Percentiles rank a stretch among this genome's conserved stretches.
These are phyloP conservation scores for Cynanchum wilfordii DNA, from an alignment of 257 asterid genomes.

Conservation along the genomic window DNA sequence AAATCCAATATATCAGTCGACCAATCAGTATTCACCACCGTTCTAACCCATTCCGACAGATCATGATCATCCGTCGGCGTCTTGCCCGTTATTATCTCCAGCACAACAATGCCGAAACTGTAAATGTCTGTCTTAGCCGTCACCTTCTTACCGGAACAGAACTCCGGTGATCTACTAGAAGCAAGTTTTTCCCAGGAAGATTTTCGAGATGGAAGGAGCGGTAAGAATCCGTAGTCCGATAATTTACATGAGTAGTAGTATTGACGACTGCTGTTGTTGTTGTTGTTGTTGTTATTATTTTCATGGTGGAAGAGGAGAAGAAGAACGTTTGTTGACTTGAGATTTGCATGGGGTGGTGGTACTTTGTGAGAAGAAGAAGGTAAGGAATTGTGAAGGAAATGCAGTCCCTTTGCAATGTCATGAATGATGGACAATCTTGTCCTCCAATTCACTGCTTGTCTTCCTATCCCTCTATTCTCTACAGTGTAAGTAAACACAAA, in stretches of 20 bases:
- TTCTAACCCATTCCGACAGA: conserved; percentile 59
- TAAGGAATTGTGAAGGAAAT: conserved; percentile 40
- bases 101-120: conserved; percentile 56
- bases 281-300: no score
- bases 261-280: neutral
- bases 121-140: conserved; percentile 56
- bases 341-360: conserved; percentile 70
- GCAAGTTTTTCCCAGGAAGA: conserved; percentile 28
- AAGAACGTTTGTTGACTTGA: conserved; percentile 56
- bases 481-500: no score
- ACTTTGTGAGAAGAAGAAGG: conserved; percentile 35
- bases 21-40: conserved; percentile 52
- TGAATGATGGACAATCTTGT: conserved; percentile 48
- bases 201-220: conserved; percentile 32
- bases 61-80: conserved; percentile 27
- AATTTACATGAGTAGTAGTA: conserved; percentile 32
- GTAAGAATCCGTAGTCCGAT: conserved; percentile 55
- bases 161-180: conserved; percentile 50
- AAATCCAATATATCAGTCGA: conserved; percentile 64
- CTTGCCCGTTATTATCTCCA: conserved; percentile 63
- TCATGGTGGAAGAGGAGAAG: conserved; percentile 29
- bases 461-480: conserved; percentile 42
- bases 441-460: conserved; percentile 48
- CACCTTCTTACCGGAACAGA: conserved; percentile 33
- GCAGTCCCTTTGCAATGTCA: conserved; percentile 48